These are phyloP conservation scores for Eudorina sp. DNA, from an alignment of 139 green algal genomes.

Conservation along the genomic window DNA sequence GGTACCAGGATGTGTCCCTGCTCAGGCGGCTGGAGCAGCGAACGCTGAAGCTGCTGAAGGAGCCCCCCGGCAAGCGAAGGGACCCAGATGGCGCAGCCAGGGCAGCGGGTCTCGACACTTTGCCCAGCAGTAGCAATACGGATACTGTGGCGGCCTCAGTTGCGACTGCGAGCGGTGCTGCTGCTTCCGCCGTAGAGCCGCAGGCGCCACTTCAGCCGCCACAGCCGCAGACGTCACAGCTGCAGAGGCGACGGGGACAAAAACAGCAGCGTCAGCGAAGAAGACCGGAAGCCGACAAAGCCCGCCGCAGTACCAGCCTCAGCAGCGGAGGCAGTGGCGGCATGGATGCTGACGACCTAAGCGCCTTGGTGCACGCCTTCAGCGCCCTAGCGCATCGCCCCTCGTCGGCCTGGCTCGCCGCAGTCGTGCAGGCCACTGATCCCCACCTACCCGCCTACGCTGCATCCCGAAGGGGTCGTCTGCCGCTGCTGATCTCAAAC, in stretches of 20 bases:
- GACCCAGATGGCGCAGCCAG: background rate
- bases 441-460: slow-evolving; percentile 20
- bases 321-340: background rate
- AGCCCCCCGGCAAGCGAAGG: background rate
- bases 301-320: too few species aligned
- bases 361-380: slow-evolving; percentile 1
- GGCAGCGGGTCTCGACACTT: too few species aligned
- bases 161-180: too few species aligned
- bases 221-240: background rate
- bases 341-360: background rate
- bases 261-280: too few species aligned
- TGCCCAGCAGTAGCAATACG: too few species aligned
- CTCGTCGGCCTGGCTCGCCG: slow-evolving; percentile 36
- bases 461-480: background rate
- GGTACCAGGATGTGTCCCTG: background rate
- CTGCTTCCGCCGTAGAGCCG: too few species aligned
- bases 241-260: too few species aligned
- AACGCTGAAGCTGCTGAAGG: background rate
- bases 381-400: slow-evolving; percentile 38
- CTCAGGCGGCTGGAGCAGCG: slow-evolving; percentile 17
- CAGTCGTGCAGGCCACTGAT: slow-evolving; percentile 21
- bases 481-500: background rate
- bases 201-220: background rate
- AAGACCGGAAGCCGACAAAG: too few species aligned
- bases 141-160: too few species aligned